These are phyloP conservation scores for Lizonia empirigonia DNA, from an alignment of 2,329 filamentous ascomycete species.

Conservation along the genomic window DNA sequence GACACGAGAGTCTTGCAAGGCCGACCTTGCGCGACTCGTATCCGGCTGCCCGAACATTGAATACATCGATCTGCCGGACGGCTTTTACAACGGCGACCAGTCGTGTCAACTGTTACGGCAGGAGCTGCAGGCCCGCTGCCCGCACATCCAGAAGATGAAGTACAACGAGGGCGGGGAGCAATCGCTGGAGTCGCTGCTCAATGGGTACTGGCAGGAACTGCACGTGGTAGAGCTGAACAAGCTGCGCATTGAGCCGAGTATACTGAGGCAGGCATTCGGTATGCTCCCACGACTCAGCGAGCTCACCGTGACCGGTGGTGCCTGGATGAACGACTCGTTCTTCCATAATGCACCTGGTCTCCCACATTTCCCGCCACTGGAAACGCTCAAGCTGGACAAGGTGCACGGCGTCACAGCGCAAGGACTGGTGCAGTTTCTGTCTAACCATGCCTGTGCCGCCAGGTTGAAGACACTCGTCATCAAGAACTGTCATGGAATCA, in stretches of 20 bases:
- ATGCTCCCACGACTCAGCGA: slow-evolving; percentile 71
- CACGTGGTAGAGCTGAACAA: slow-evolving; percentile 74
- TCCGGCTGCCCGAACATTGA: slow-evolving; percentile 82
- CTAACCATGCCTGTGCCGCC: slow-evolving; percentile 59
- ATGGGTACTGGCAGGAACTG: slow-evolving; percentile 70
- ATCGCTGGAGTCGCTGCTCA: slow-evolving; percentile 72
- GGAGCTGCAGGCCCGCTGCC: slow-evolving; percentile 82
- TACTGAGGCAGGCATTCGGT: slow-evolving; percentile 73
- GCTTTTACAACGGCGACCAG: slow-evolving; percentile 81
- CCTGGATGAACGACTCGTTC: slow-evolving; percentile 76
- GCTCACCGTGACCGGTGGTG: slow-evolving; percentile 73
- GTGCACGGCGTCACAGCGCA: slow-evolving; percentile 72
- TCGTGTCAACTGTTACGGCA: slow-evolving; percentile 76
- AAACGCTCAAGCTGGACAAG: slow-evolving; percentile 74
- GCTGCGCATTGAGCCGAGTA: slow-evolving; percentile 71
- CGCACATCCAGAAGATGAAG: slow-evolving; percentile 85
- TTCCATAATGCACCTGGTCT: slow-evolving; percentile 70
- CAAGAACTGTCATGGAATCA: slow-evolving; percentile 70
- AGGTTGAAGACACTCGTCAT: slow-evolving; percentile 72
- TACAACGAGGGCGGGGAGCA: slow-evolving; percentile 80
- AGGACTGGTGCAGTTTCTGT: slow-evolving; percentile 73
- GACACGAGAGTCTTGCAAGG: slow-evolving; percentile 85
- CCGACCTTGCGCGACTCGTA: slow-evolving; percentile 82
- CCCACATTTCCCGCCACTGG: slow-evolving; percentile 74
- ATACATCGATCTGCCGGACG: slow-evolving; percentile 90